phyloP scores from a whole-genome alignment of 2,329 filamentous ascomycete species.

The Colletotrichum falcatum region DNA sequence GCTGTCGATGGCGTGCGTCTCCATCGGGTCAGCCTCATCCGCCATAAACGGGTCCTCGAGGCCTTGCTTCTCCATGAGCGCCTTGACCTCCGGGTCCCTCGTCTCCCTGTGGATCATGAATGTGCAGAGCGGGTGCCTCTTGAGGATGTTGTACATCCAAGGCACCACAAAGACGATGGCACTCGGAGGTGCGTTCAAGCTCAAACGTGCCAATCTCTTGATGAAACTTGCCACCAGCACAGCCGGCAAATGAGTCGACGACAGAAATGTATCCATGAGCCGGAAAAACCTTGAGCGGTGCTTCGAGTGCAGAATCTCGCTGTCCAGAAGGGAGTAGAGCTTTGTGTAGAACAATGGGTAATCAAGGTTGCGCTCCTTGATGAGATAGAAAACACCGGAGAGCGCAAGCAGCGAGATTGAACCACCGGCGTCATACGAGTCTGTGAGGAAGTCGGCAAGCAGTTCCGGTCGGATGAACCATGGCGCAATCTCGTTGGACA shows the following conservation, averaged over 20 bases:
- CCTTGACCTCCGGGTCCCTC: slow-evolving; percentile 67
- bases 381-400: slow-evolving; percentile 94
- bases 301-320: slow-evolving; percentile 89
- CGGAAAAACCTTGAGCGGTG: slow-evolving; percentile 95
- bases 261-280: slow-evolving; percentile 88
- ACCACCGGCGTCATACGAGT: slow-evolving; percentile 89
- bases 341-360: slow-evolving; percentile 95
- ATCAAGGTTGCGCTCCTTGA: slow-evolving; percentile 92
- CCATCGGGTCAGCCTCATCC: slow-evolving; percentile 83
- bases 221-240: slow-evolving; percentile 94
- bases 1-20: slow-evolving; percentile 89
- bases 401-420: slow-evolving; percentile 88
- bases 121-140: slow-evolving; percentile 87
- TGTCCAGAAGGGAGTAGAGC: slow-evolving; percentile 91
- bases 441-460: slow-evolving; percentile 96
- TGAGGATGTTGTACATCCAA: slow-evolving; percentile 95
- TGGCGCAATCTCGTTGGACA: slow-evolving; percentile 83
- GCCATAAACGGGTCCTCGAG: slow-evolving; percentile 80
- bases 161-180: slow-evolving; percentile 91
- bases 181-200: slow-evolving; percentile 88
- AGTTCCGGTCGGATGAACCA: slow-evolving; percentile 92
- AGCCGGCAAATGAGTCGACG: slow-evolving; percentile 91
- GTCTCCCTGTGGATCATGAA: slow-evolving; percentile 93
- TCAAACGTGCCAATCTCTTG: slow-evolving; percentile 87
- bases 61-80: slow-evolving; percentile 70